Base-by-base conservation (phyloP, 2,329 filamentous ascomycete species). In the Neonectria hederae region DNA sequence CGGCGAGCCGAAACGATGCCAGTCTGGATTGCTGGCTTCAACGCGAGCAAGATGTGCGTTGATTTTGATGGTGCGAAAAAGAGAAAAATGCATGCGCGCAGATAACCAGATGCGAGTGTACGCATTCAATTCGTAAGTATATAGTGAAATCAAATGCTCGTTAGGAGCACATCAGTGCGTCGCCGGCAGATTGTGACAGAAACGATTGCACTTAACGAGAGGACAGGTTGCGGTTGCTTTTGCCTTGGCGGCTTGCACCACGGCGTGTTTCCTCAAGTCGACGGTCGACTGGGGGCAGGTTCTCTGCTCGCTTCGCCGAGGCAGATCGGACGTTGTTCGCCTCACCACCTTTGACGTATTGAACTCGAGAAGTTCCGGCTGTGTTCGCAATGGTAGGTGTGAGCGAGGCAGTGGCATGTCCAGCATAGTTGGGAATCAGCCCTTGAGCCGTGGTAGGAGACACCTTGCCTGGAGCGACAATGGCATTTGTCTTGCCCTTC, bases 391-490 rank as follows among this genome's bases (percentile, higher is more conserved):
- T 80, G 22, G 81, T 73, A 17, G 83, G 83, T 10, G 79, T 76
- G 21, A 85, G 76, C 51, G 83, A 86, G 22, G 84, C 84, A 10
- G 84, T 83, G 22, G 85, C 85, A 69, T 86, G 78, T 19, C 85
- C 84, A 10, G 79, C 74, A 60, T 85, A 87, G 32, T 86, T 83
- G 17, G 85, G 86, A 49, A 88, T 75, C 46, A 84, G 81, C n/a
- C 84, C 86, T 28, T 83, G 84, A 8, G 83, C 85, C 13, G 84
- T 87, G 48, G 82, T 83, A 4, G 85, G 83, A 3, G 84, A 85
- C 52, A 88, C 76, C 10, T 84, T 78, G 54, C 84, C 79, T 11
- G 83, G 82, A 48, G 83, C 76, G 8, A 75, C 82, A 48, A 77
- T 77, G 49, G 78, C 82, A 63, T 83, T 86, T 13, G 84, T 77